A percentile compares a stretch with the other conserved stretches of the same genome.
phyloP scores from a whole-genome alignment of 225 moss, liverwort and hornwort species.

The Pleurozium schreberi region DNA sequence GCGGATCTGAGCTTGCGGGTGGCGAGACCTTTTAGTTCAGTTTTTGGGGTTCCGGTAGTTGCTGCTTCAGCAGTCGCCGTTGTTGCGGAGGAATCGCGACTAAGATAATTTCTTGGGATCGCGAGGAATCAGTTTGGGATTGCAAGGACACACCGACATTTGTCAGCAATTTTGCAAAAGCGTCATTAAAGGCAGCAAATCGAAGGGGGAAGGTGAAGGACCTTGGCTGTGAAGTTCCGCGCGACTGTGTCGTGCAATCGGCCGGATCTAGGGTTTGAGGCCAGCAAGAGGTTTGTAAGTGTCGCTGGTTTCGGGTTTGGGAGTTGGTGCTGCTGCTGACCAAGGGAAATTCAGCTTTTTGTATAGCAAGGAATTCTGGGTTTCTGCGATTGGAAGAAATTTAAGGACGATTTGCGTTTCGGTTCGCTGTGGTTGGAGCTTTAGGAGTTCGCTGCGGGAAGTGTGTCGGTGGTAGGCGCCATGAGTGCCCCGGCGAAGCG shows the following conservation, averaged over 20 bases:
- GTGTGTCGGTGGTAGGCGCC: neutral
- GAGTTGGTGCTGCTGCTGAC: neutral
- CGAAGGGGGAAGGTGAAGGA: neutral
- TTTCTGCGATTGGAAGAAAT: neutral
- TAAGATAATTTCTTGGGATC: neutral
- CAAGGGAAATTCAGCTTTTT: neutral
- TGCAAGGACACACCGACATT: neutral
- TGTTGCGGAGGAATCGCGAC: neutral
- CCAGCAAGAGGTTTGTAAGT: neutral
- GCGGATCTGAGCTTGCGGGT: slow-evolving; percentile 3
- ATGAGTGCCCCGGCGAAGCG: slow-evolving; percentile 60
- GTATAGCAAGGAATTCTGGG: neutral
- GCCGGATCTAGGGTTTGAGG: slow-evolving; percentile 5
- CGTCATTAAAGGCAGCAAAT: neutral
- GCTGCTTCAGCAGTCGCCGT: neutral
- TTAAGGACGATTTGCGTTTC: neutral
- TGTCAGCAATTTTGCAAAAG: neutral
- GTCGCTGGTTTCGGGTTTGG: neutral
- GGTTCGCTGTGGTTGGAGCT: neutral
- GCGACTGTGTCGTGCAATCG: neutral
- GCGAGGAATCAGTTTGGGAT: neutral
- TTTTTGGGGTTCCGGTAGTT: neutral
- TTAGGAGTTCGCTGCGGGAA: neutral
- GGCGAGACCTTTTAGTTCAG: neutral
- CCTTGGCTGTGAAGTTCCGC: neutral